Evolutionary conservation across 352 stramenopile species (phyloP).

Genomic region (Globisporangium camurandrum): DNA sequence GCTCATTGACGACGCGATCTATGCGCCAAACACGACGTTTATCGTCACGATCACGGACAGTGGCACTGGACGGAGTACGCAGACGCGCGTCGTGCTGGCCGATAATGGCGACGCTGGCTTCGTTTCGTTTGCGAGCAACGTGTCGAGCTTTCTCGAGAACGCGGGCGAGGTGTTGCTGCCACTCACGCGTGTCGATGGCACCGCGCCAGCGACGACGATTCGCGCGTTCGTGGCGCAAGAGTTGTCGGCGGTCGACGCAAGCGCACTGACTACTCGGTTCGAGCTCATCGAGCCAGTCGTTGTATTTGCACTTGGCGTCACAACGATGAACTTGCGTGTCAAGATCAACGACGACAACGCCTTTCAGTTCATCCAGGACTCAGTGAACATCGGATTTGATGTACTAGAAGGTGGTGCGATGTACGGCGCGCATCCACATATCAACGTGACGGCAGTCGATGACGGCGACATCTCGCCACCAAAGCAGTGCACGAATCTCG

Average conservation of each 20-base stretch:
- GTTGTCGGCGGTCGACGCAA: conserved; percentile 8
- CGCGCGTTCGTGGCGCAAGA: conserved; percentile 13
- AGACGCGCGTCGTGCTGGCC: conserved; percentile 25
- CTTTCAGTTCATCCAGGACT: conserved; percentile 36
- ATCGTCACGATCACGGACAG: conserved; percentile 27
- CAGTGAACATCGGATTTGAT: conserved; percentile 27
- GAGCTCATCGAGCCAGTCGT: conserved; percentile 20
- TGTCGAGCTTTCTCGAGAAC: conserved; percentile 25
- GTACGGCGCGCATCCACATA: conserved; percentile 10
- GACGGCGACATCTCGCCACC: conserved; percentile 46
- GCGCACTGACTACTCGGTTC: conserved; percentile 21
- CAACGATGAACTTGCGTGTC: conserved; percentile 16
- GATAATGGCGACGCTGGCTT: conserved; percentile 53
- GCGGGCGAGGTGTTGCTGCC: conserved; percentile 13
- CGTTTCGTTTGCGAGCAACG: conserved; percentile 26
- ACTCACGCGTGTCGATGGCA: conserved; percentile 23
- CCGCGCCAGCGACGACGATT: conserved; percentile 21
- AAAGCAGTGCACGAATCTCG: conserved; percentile 29
- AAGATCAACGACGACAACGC: conserved; percentile 27
- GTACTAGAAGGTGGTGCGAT: conserved; percentile 28
- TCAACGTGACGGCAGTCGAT: conserved; percentile 35
- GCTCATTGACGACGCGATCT: conserved; percentile 36
- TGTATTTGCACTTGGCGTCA: conserved; percentile 23
- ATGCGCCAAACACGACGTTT: conserved; percentile 37
- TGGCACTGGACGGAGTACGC: conserved; percentile 10